A percentile compares a stretch with the other conserved stretches of the same genome.
These are phyloP conservation scores for Sphagnum magellanicum DNA, from an alignment of 228 moss, liverwort and hornwort genomes.

Conservation along the genomic window DNA sequence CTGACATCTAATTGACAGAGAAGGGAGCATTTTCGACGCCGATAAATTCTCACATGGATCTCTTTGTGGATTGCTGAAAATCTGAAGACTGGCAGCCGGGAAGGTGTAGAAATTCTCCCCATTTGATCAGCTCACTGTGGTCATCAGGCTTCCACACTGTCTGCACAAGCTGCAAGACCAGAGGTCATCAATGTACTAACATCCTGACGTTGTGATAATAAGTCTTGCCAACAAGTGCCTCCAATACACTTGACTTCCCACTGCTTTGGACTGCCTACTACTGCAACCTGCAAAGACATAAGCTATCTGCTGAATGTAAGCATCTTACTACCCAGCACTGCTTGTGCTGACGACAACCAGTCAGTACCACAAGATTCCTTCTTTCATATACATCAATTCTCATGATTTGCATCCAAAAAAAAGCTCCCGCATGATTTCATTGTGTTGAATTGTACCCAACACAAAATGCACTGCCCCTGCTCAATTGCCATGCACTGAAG, in stretches of 20 bases:
- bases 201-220: slow-evolving; percentile 85
- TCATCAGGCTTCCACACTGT: slow-evolving; percentile 76
- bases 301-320: too few species aligned
- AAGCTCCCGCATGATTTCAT: too few species aligned
- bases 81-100: slow-evolving; percentile 87
- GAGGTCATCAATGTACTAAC: slow-evolving; percentile 85
- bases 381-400: too few species aligned
- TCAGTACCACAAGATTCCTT: too few species aligned
- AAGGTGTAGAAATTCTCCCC: slow-evolving; percentile 97
- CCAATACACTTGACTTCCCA: slow-evolving; percentile 94
- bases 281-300: slow-evolving; percentile 56
- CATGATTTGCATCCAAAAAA: too few species aligned
- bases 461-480: too few species aligned
- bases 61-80: slow-evolving; percentile 87
- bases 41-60: slow-evolving; percentile 57
- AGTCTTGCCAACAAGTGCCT: slow-evolving; percentile 95
- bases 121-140: slow-evolving; percentile 81
- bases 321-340: too few species aligned
- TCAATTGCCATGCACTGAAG: too few species aligned
- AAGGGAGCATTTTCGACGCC: too few species aligned
- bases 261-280: slow-evolving; percentile 98
- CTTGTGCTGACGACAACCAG: too few species aligned
- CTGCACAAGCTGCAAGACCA: slow-evolving; percentile 94
- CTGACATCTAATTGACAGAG: not conserved
- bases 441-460: too few species aligned